Evolutionary conservation across 108 stramenopile species (phyloP).

Genomic region (Stephanodiscus triporus): DNA sequence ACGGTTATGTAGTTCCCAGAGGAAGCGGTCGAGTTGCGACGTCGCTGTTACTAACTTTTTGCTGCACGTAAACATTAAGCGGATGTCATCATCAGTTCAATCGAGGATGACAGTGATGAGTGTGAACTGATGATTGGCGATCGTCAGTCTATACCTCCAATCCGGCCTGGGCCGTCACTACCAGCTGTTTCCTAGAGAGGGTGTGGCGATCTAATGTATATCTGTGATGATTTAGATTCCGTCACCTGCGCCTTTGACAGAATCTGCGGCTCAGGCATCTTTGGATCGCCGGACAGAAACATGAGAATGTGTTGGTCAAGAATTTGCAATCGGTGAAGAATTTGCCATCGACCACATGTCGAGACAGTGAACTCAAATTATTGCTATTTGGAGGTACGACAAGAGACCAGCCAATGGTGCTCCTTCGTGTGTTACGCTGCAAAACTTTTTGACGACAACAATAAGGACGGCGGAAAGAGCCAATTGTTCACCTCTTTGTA

Average conservation of each 20-base stretch:
- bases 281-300: conserved; percentile 60
- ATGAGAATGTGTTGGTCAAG: no score
- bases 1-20: conserved; percentile 51
- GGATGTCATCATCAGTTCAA: no score
- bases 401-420: conserved; percentile 82
- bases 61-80: no score
- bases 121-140: not conserved
- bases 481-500: not conserved
- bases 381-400: conserved; percentile 89
- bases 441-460: conserved; percentile 81
- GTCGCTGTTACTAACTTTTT: conserved; percentile 6
- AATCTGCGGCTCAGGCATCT: conserved; percentile 69
- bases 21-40: conserved; percentile 61
- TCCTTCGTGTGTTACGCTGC: conserved; percentile 54
- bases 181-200: conserved; percentile 34
- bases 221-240: conserved; percentile 57
- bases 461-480: conserved; percentile 61
- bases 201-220: conserved; percentile 81
- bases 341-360: conserved; percentile 91
- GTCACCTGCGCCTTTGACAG: conserved; percentile 63
- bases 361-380: conserved; percentile 88
- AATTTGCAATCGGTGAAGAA: conserved; percentile 49
- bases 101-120: not conserved
- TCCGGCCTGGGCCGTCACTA: no score
- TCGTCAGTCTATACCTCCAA: not conserved